phyloP scores from a whole-genome alignment of 1,284 basidiomycete species.

The Heterobasidion annosum region DNA sequence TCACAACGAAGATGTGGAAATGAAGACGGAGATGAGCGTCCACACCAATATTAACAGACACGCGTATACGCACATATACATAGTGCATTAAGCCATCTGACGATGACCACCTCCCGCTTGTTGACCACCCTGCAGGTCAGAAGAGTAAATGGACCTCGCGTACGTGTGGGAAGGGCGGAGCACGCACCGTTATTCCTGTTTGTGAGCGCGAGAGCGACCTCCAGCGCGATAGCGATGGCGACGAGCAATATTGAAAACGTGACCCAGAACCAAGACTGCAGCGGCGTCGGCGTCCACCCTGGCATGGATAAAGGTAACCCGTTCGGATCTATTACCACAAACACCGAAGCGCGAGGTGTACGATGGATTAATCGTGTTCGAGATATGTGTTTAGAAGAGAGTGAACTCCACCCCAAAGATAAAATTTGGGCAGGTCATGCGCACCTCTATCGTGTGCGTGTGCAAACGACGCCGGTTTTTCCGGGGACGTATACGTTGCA shows the following conservation, averaged over 20 bases:
- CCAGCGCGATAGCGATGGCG: constrained; percentile 31
- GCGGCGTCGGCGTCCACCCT: constrained; percentile 32
- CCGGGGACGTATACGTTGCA: too few species aligned
- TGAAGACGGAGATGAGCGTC: too few species aligned
- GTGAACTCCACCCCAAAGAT: too few species aligned
- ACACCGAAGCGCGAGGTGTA: too few species aligned
- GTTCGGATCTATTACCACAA: too few species aligned
- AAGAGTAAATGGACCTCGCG: neutral
- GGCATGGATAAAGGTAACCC: neutral
- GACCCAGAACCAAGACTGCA: constrained; percentile 38
- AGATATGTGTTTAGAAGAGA: too few species aligned
- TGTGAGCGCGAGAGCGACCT: constrained; percentile 36
- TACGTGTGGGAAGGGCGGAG: neutral
- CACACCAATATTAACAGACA: too few species aligned
- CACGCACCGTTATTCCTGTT: constrained; percentile 33
- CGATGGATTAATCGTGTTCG: too few species aligned
- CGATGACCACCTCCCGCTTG: constrained; percentile 15
- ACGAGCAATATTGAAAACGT: constrained; percentile 30
- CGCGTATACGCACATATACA: constrained; percentile 28
- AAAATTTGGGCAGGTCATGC: too few species aligned
- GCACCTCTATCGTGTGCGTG: too few species aligned
- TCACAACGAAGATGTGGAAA: neutral
- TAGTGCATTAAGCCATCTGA: constrained; percentile 33
- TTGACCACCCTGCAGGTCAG: constrained; percentile 29
- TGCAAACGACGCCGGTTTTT: too few species aligned